Base-by-base conservation (phyloP, 495 filamentous ascomycete genomes). In the Aspergillus campestris region DNA sequence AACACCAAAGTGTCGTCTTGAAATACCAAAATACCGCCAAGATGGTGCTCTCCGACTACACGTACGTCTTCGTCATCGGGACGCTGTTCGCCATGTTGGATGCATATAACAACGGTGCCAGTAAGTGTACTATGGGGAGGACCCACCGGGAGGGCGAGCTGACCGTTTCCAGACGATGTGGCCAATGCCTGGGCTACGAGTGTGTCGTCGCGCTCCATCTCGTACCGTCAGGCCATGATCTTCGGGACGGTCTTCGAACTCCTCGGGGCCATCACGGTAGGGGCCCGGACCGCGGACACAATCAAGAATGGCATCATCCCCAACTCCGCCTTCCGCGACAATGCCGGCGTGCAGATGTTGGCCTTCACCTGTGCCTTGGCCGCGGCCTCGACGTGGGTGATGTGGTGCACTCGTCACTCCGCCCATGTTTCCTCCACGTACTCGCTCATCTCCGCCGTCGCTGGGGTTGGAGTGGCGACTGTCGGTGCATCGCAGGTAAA, bases 171-270 rank as follows among this genome's bases (percentile, higher is more conserved):
- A 73, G 66, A 87, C 65, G 84, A 88, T 83, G 84, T 87, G 29
- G 84, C 84, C 50, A 89, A 89, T 68, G 74, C 82, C 18, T 86
- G 77, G 71, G 82, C 82, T 4, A 85, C 82, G 44, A 80, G 74
- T 51, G 82, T 86, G 40, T 81, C 80, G 12, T 84, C 82, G 6
- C 69, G 81, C 18, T 85, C 82, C 37, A 58, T 86, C 51, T 76
- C 79, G n/a, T 73, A 81, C 51, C 42, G 72, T 35, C 80, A 83
- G 66, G 82, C 82, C 40, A 85, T 85, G 81, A 44, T 78, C n/a
- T 62, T 82, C 34, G 81, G 72, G 8, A 74, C 77, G 34, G 61
- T 84, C 43, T 80, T 84, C 65, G 85, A 88, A 50, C 70, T 71
- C 53, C 51, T 73, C 11, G 79, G 79, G 35, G 77, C 79, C 45